Base-by-base conservation (phyloP, 2,329 filamentous ascomycete genomes). In the Spiromastix sp. region DNA sequence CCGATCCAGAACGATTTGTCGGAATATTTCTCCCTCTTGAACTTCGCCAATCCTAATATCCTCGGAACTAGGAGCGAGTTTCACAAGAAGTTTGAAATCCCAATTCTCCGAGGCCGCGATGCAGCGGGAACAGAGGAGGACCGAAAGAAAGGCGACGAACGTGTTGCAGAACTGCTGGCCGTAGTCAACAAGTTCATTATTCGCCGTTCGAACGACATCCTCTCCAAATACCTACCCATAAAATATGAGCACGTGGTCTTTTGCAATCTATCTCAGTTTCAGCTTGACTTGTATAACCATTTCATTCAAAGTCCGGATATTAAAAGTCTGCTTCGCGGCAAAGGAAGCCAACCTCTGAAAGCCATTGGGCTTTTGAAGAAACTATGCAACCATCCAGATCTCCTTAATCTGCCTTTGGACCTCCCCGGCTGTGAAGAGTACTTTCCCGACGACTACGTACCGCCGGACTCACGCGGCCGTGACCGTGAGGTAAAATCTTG, bases 241-340 rank as follows among this genome's bases (percentile, higher is more conserved):
- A 98, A 98, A 66, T 98, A 98, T 60, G 91, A 98, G 60, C 91
- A 98, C 56, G 91, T 98, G 19, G 91, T 98, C 1, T 98, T 98
- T 63, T 98, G 91, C 70, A 89, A 89, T 48, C 71, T 94, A 30
- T 82, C 91, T 11, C 83, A 84, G 0, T 96, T 98, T 63, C 91
- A 98, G 58, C 72, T 86, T 36, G 84, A 85, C 46, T 67, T 98
- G 1, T 98, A 98, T 68, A 94, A 94, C 52, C 85, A 95, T 59
- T 98, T 98, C 59, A 87, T 98, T 59, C 85, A 82, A 32, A 95
- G 87, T 41, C 89, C 91, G 0, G 85, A 93, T 41, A 96, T 98
- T 51, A 86, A 93, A 55, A 86, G 83, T 35, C 67, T 98, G 29
- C 72, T 98, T 22, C 78, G 84, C 45, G 91, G 91, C 42, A 96